Conservation (phyloP, 805 yeast genomes). For the Candida sakaeoensis region DNA sequence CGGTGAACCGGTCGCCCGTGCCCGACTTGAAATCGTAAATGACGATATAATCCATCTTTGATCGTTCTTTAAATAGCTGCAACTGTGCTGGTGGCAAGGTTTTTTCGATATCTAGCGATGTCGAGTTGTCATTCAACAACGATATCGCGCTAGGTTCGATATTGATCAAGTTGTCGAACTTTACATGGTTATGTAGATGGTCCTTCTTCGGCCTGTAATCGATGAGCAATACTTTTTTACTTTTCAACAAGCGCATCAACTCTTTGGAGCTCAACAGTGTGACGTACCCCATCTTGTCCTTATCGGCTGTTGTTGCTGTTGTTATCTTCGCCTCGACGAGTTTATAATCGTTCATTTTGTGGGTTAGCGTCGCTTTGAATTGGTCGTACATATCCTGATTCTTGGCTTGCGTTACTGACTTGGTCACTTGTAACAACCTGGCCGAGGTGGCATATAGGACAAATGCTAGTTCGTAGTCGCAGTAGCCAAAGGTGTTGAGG, state of each 20-base stretch:
- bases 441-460: constrained; percentile 19
- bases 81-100: constrained; percentile 54
- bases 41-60: constrained; percentile 58
- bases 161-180: constrained; percentile 56
- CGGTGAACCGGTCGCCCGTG: constrained; percentile 27
- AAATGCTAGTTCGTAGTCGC: constrained; percentile 37
- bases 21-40: constrained; percentile 54
- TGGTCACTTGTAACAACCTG: constrained; percentile 11
- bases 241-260: constrained; percentile 13
- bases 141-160: constrained; percentile 56
- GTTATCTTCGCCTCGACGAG: constrained; percentile 2
- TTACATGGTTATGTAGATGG: constrained; percentile 62
- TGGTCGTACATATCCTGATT: constrained; percentile 16
- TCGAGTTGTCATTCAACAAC: constrained; percentile 35
- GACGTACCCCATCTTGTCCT: no score
- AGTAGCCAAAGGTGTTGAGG: constrained; percentile 23
- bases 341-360: constrained; percentile 14
- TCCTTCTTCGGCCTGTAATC: constrained; percentile 66
- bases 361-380: constrained; percentile 15
- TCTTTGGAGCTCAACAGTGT: constrained; percentile 16
- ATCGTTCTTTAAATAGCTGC: constrained; percentile 48
- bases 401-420: constrained; percentile 10
- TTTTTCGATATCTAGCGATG: constrained; percentile 65
- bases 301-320: neutral
- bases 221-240: constrained; percentile 46